phyloP scores from a whole-genome alignment of 371 early-diverging fungal genomes.

The Mortierella sp. region DNA sequence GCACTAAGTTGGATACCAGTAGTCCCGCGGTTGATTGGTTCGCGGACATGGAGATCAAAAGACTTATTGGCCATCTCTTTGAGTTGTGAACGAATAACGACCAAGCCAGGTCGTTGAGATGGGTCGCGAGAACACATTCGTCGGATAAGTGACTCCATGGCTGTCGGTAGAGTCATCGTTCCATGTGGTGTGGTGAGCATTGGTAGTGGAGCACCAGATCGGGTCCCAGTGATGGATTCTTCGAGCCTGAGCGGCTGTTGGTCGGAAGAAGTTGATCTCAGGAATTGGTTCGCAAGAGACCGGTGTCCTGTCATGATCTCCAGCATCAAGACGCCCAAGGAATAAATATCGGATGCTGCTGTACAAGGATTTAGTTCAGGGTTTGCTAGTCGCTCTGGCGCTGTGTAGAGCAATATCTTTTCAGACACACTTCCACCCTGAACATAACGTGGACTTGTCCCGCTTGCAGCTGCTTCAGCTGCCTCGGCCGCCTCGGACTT shows the following conservation, averaged over 20 bases:
- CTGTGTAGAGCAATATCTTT: slow-evolving; percentile 40
- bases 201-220: slow-evolving; percentile 13
- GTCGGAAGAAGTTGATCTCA: slow-evolving; percentile 25
- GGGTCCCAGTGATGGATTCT: slow-evolving; percentile 6
- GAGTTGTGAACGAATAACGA: slow-evolving; percentile 44
- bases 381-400: slow-evolving; percentile 46
- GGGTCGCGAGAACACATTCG: slow-evolving; percentile 44
- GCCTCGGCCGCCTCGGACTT: slow-evolving; percentile 11
- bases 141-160: slow-evolving; percentile 43
- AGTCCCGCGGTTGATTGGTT: slow-evolving; percentile 44
- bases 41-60: slow-evolving; percentile 49
- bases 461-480: slow-evolving; percentile 18
- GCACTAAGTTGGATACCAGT: slow-evolving; percentile 49
- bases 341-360: slow-evolving; percentile 39
- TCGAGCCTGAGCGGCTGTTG: slow-evolving; percentile 5
- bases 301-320: slow-evolving; percentile 47
- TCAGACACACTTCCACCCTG: slow-evolving; percentile 42
- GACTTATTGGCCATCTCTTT: slow-evolving; percentile 53
- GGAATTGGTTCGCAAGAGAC: slow-evolving; percentile 40
- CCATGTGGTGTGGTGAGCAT: slow-evolving; percentile 41
- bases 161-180: slow-evolving; percentile 30
- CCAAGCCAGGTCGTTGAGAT: slow-evolving; percentile 35
- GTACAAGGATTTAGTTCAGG: slow-evolving; percentile 47
- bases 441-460: slow-evolving; percentile 26
- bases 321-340: slow-evolving; percentile 48